Base-by-base conservation (phyloP, 2,329 filamentous ascomycete genomes). In the Lomentospora prolificans region DNA sequence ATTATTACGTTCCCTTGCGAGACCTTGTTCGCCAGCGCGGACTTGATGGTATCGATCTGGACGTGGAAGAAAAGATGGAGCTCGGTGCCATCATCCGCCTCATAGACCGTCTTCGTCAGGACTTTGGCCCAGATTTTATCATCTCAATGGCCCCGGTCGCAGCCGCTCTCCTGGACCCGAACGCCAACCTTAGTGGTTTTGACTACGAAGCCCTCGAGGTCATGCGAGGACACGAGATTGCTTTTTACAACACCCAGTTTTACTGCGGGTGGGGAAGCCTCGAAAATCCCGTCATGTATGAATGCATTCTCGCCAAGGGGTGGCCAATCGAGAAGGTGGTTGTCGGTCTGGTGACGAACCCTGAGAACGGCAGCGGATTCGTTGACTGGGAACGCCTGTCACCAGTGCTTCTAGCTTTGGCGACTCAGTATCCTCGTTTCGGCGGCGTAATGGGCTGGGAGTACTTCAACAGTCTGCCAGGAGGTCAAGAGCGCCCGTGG, bases 391-490 rank as follows among this genome's bases (percentile, higher is more conserved):
- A 79, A 33, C 76, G 76, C 57, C 65, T 80, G 36, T 70, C 70
- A 1, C 59, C 64, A 6, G 74, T 77, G 0, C 64, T 81, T 2
- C 61, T 64, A 10, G 64, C 70, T 2, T 62, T 82, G 25, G 64
- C 68, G n/a, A 63, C 62, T 2, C 66, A 71, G 55, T 88, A 88
- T 63, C 79, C 80, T 1, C 72, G 73, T 1, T 94, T 96, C 67
- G 91, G 90, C 0, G 91, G 91, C 1, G 84, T 96, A 5, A 94
- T 94, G 84, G 90, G 90, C 2, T 96, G 91, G 91, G 91, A 96
- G 72, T 96, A 94, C 67, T 96, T 92, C 72, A 95, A 95, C 72
- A 82, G 85, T 56, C 67, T 84, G 57, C 87, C 88, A 0, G 85
- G 84, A 1, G 84, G 80, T 24, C 66, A 65, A 2, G 72, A 74